Evolutionary conservation across 2,329 filamentous ascomycete genomes (phyloP), one percentile per base, ranked within the genome.

Genomic region (Aspergillus floridensis): DNA sequence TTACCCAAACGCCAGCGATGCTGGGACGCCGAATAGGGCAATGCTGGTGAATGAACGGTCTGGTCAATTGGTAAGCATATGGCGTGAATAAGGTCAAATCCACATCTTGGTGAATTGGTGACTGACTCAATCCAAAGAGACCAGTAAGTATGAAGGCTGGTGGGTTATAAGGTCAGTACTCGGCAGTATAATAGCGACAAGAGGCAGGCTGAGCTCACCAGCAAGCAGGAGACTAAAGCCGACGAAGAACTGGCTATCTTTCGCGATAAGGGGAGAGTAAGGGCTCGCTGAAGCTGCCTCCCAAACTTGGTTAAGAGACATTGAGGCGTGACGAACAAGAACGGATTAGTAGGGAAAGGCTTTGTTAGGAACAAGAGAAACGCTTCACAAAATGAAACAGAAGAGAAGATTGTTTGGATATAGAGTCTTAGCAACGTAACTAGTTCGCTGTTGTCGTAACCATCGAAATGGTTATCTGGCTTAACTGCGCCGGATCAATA

Each of bases 1-100:
- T 72, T 87, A 98, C 93, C 91, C 93, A 80, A 97, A 86, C 63
- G 92, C 89, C 69, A 96, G 75, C 61, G 93, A 96, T 63, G 95
- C 93, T 47, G 95, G 93, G 63, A 96, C 75, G 61, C 92, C 93
- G 69, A 96, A 83, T 29, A 91, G 74, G 29, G 89, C 84, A 57
- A 98, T 80, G 77, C 87, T 96, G 74, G 87, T 74, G 64, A 96
- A 76, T 51, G 92, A 92, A 59, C 92, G 90, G 79, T 96, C 93
- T 97, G 70, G 54, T 61, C 53, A 26, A n/a, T 29, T 10, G 44
- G 49, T 61, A 50, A 69, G 59, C 56, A 53, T 47, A 64, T 38
- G 3, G 16, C 21, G 16, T 24, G 32, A 19, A 14, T 5, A 5
- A 44, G 19, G 12, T 26, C 5, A 19, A 2, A 5, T 14, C 7